These are phyloP conservation scores for Entamoeba histolytica DNA, from an alignment of 208 protist species.

Conservation along the genomic window DNA sequence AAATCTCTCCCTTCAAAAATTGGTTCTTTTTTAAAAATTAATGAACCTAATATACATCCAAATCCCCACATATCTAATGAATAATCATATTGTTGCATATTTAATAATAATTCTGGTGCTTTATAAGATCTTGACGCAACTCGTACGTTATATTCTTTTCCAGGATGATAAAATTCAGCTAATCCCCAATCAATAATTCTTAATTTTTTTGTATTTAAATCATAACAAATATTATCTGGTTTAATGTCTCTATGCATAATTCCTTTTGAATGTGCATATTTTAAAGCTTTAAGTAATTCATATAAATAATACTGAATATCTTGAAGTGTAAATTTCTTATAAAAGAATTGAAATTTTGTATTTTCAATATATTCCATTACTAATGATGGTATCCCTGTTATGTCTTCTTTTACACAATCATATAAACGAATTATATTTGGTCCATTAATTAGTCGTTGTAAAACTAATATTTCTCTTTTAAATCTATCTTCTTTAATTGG, in stretches of 20 bases:
- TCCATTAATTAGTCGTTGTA: slow-evolving; percentile 83
- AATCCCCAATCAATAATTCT: slow-evolving; percentile 26
- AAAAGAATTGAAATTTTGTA: slow-evolving; percentile 61
- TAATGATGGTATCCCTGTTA: slow-evolving; percentile 71
- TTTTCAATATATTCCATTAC: slow-evolving; percentile 96
- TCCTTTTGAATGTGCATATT: slow-evolving; percentile 22
- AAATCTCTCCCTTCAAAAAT: slow-evolving; percentile 23
- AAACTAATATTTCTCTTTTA: slow-evolving; percentile 74
- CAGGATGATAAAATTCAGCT: slow-evolving; percentile 29
- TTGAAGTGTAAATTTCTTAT: background rate
- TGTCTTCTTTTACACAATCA: slow-evolving; percentile 70
- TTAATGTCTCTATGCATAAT: slow-evolving; percentile 34
- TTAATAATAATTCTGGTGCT: slow-evolving; percentile 20
- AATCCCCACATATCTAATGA: slow-evolving; percentile 27
- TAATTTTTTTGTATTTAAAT: slow-evolving; percentile 2
- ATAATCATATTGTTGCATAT: slow-evolving; percentile 25
- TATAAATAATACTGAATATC: background rate
- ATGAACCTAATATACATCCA: slow-evolving; percentile 10
- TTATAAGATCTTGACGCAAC: slow-evolving; percentile 30
- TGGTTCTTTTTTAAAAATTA: slow-evolving; percentile 20
- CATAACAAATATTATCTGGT: slow-evolving; percentile 20
- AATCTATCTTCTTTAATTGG: slow-evolving; percentile 89
- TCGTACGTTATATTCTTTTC: slow-evolving; percentile 16
- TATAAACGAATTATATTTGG: slow-evolving; percentile 82
- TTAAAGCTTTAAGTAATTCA: slow-evolving; percentile 8